A percentile compares a stretch with the other conserved stretches of the same genome.
phyloP scores from a whole-genome alignment of 257 asterid genomes.

The Coffea canephora region DNA sequence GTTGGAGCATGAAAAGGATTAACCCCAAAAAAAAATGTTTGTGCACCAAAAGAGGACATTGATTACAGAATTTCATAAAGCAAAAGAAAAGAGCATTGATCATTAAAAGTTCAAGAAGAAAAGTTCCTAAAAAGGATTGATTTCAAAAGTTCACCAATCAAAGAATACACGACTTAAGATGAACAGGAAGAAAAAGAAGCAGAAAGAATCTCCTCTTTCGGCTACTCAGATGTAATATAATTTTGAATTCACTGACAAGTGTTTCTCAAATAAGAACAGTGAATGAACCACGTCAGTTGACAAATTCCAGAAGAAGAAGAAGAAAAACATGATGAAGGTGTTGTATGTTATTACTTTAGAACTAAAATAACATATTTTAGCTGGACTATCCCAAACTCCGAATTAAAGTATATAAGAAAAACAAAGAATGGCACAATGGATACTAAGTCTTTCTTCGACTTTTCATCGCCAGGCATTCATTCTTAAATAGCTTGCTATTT shows the following conservation, averaged over 20 bases:
- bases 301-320: not conserved
- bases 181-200: not conserved
- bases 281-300: not conserved
- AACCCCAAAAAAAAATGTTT: not conserved
- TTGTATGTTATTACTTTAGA: too few species aligned
- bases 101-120: not conserved
- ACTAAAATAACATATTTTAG: too few species aligned
- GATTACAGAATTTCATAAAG: not conserved
- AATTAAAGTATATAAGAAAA: too few species aligned
- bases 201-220: too few species aligned
- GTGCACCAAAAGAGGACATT: not conserved
- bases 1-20: constrained; percentile 1
- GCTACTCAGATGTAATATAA: too few species aligned
- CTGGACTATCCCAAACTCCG: too few species aligned
- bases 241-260: not conserved
- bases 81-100: not conserved
- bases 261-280: not conserved
- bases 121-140: not conserved
- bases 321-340: too few species aligned
- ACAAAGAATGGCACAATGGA: too few species aligned
- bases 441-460: too few species aligned
- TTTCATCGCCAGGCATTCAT: too few species aligned
- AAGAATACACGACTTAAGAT: too few species aligned
- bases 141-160: not conserved
- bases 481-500: too few species aligned